Evolutionary conservation across 345 rosid genomes (phyloP), one percentile per base, ranked within the genome.

Genomic region (Linum lewisii): DNA sequence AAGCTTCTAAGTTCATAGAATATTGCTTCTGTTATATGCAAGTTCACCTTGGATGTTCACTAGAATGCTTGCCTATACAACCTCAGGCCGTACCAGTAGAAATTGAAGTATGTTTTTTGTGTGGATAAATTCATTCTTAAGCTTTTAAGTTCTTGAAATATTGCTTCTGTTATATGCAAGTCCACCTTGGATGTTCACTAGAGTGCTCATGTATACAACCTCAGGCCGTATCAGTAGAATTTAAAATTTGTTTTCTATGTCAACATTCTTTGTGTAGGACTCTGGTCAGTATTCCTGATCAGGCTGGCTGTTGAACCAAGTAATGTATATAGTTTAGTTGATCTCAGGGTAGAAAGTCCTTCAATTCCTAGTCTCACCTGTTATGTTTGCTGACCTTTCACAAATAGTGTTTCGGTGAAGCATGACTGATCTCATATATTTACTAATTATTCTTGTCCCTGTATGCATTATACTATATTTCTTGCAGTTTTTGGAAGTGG

Each of bases 401-500:
- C 47, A 0, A 42, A 42, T 29, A 2, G 15, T 42, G 47, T 11
- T n/a, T 42, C 4, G 16, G 47, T 11, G 47, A 42, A 42, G 47
- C 47, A 42, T 42, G 47, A 42, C 16, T 42, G 3, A 0, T 16
- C 47, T 42, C 13, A 11, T 42, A 42, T 42, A 11, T 29, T 42
- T 42, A 42, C 47, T 42, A 11, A 16, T n/a, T 42, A 21, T 52
- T 52, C 20, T 15, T 21, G 8, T 6, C 14, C 8, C 3, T 15
- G 14, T 19, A 21, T 52, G n/a, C 19, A 15, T 21, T 21, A 20
- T 21, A 11, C 13, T 52, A 24, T n/a, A 29, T 29, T 29, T 52
- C 56, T 7, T 80, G 74, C 82, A 94, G 99, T 90, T 94, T 71
- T 73, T 94, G 77, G 97, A 94, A 70, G 94, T 87, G 47, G 85